Evolutionary conservation across 768 basidiomycete genomes (phyloP).

Genomic region (Boletus tylopilopsis): DNA sequence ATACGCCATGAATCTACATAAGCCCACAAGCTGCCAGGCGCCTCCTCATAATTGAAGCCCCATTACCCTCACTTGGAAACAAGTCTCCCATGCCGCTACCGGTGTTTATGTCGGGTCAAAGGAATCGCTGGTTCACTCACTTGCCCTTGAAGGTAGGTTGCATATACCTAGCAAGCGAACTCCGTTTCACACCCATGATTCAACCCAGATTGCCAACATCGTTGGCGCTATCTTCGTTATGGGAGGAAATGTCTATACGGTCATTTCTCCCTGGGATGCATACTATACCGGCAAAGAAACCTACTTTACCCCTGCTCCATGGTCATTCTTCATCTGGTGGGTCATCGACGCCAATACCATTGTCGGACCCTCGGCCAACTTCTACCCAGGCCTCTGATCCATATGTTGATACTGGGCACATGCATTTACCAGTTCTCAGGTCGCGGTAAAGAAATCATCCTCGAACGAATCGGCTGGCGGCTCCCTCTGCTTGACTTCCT

Average conservation of each 20-base stretch:
- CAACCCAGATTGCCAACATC: conserved; percentile 48
- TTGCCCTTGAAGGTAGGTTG: conserved; percentile 51
- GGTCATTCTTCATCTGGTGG: conserved; percentile 61
- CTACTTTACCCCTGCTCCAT: conserved; percentile 64
- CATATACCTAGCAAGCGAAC: neutral
- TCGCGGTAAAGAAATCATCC: conserved; percentile 50
- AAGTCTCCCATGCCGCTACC: conserved; percentile 22
- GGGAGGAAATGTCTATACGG: conserved; percentile 58
- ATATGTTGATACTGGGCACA: conserved; percentile 62
- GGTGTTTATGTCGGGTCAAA: conserved; percentile 15
- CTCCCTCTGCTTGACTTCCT: conserved; percentile 61
- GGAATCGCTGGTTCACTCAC: conserved; percentile 43
- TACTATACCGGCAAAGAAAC: conserved; percentile 54
- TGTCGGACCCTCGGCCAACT: neutral
- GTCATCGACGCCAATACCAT: conserved; percentile 8
- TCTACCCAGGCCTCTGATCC: conserved; percentile 50
- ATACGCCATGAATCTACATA: conserved; percentile 23
- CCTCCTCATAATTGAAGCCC: conserved; percentile 11
- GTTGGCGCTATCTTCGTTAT: conserved; percentile 52
- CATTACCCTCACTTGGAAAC: conserved; percentile 6
- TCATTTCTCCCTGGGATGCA: conserved; percentile 49
- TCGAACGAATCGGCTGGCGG: conserved; percentile 65
- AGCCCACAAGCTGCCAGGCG: conserved; percentile 14
- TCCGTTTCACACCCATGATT: conserved; percentile 3
- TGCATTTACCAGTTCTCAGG: conserved; percentile 59